A percentile compares a stretch with the other conserved stretches of the same genome.
Conservation (phyloP, 129 eudicot species). For the Cynara cardunculus region DNA sequence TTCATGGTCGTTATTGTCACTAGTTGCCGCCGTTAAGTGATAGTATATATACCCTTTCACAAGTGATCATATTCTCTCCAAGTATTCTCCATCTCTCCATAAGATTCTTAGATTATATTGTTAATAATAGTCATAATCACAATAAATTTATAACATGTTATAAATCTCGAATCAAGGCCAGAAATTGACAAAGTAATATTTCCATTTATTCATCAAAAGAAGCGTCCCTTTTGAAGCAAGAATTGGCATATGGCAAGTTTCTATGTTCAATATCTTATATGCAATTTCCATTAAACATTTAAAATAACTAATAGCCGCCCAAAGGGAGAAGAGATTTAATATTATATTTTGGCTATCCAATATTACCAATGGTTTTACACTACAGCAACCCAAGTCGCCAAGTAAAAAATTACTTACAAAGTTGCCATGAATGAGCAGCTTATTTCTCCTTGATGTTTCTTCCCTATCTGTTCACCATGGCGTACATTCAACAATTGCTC, state of each 20-base stretch:
- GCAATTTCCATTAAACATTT: not conserved
- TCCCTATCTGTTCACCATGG: not conserved
- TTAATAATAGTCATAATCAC: not conserved
- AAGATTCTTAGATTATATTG: not conserved
- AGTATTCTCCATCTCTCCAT: not conserved
- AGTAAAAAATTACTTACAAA: constrained; percentile 13
- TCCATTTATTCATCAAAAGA: too few species aligned
- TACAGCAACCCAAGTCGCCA: not conserved
- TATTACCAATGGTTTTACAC: not conserved
- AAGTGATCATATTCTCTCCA: not conserved
- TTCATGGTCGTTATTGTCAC: not conserved
- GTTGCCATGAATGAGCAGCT: not conserved
- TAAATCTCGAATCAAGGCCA: not conserved
- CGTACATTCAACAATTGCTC: not conserved
- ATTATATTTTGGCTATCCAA: constrained; percentile 4
- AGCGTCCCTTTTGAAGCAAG: too few species aligned
- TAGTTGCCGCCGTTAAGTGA: not conserved
- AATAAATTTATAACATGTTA: not conserved
- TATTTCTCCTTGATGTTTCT: not conserved
- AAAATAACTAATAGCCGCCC: not conserved
- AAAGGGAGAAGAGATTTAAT: not conserved
- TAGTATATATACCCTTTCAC: not conserved
- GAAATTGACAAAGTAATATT: too few species aligned
- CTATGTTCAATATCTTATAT: not conserved
- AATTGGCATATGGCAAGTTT: not conserved